Base-by-base conservation (phyloP, 768 basidiomycete genomes). In the Leucosporidium yakuticum region DNA sequence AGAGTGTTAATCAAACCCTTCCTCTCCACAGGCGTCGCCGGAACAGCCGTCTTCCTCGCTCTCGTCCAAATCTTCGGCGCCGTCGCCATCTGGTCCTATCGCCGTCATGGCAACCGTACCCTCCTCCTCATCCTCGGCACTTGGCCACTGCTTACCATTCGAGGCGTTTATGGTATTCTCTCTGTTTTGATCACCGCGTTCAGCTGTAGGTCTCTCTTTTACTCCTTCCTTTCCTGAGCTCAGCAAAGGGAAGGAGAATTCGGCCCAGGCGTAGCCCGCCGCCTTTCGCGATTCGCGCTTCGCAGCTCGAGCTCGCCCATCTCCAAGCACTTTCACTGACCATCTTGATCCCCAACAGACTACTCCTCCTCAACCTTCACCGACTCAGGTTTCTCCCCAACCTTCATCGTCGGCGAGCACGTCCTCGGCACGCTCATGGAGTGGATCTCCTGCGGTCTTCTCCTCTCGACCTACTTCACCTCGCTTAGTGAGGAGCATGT, bases 61-160 rank as follows among this genome's bases (percentile, higher is more conserved):
- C 63, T 74, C 68, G 64, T 70, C 34, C 54, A 60, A 29, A 54
- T 66, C 19, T 62, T 68, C 34, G 36, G 25, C 15, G 5, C 15
- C 31, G 14, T 62, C 57, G 31, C 57, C 39, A 14, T 68, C 62
- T 51, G 60, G 64, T 34, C 64, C 58, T n/a, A 69, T 61, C 27
- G 65, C 59, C 1, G 32, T 29, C 29, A 62, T 60, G 23, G 69
- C 63, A 23, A 60, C 17, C 64, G 51, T 25, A 71, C 60, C 23
- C 64, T 69, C 25, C 29, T 49, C 51, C 56, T 71, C 20, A 56
- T 74, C 36, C 27, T 69, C 56, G 25, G 63, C 60, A 67, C 68
- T n/a, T 74, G 73, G 73, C 70, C 68, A 23, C 65, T 69, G 11
- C 63, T 74, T 31, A 68, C 67, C 63, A 54, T 69, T 44, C 64